Percentiles rank a stretch among this genome's conserved stretches.
Evolutionary conservation across 768 basidiomycete genomes (phyloP).

Genomic region (Lactifluus pinguis): DNA sequence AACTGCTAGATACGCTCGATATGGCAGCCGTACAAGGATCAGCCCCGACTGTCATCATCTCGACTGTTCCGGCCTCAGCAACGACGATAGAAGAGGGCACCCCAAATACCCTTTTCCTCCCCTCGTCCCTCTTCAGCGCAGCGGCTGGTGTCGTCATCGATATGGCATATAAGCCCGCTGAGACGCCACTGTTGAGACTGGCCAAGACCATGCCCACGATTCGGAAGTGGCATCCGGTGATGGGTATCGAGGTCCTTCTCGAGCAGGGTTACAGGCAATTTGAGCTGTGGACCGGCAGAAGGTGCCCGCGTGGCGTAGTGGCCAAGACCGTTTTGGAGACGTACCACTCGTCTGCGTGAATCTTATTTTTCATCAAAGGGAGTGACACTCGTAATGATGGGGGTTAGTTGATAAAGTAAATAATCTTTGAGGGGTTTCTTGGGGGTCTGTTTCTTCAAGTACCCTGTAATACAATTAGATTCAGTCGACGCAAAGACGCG

Average conservation of each 20-base stretch:
- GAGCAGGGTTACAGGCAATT: slow-evolving; percentile 88
- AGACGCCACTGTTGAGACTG: slow-evolving; percentile 69
- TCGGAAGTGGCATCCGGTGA: slow-evolving; percentile 58
- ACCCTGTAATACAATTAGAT: background rate
- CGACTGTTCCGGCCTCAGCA: slow-evolving; percentile 73
- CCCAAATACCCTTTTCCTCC: slow-evolving; percentile 39
- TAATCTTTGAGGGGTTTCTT: background rate
- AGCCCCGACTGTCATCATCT: slow-evolving; percentile 69
- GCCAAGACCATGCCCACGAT: slow-evolving; percentile 38
- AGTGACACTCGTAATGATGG: background rate
- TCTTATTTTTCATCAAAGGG: background rate
- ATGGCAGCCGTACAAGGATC: slow-evolving; percentile 37
- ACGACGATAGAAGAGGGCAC: slow-evolving; percentile 34
- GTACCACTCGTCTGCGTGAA: slow-evolving; percentile 26
- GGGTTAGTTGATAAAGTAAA: background rate
- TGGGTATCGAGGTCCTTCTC: slow-evolving; percentile 75
- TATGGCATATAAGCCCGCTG: slow-evolving; percentile 87
- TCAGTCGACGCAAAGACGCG: background rate
- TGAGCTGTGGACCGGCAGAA: slow-evolving; percentile 67
- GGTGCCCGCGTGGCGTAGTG: slow-evolving; percentile 43
- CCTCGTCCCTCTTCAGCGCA: slow-evolving; percentile 44
- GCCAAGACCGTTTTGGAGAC: slow-evolving; percentile 39
- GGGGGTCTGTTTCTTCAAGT: background rate
- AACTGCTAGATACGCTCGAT: slow-evolving; percentile 50
- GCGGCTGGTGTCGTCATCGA: slow-evolving; percentile 78